A percentile compares a stretch with the other conserved stretches of the same genome.
Conservation (phyloP, 2,329 filamentous ascomycete genomes). For the Monosporascus sp. region DNA sequence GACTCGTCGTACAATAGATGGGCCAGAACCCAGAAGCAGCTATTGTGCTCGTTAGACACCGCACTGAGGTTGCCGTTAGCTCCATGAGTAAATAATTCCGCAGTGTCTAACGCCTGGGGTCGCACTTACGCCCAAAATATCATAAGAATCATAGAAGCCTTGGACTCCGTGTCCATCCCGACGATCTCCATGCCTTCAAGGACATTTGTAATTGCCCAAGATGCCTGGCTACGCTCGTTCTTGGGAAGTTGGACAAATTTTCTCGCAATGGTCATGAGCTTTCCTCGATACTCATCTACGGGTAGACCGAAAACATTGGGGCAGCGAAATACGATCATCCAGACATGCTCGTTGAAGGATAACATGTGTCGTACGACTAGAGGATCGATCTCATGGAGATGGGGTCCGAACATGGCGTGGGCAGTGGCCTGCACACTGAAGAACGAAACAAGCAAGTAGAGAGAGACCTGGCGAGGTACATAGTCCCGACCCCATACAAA, state of each 20-base stretch:
- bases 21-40: slow-evolving; percentile 4
- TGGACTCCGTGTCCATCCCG: slow-evolving; percentile 1
- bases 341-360: slow-evolving; percentile 3
- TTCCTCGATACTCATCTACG: neutral
- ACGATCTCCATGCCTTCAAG: slow-evolving; percentile 1
- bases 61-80: neutral
- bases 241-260: neutral
- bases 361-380: slow-evolving; percentile 1
- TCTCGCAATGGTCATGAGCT: neutral
- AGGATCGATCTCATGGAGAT: neutral
- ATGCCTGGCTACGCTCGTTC: neutral
- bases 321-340: slow-evolving; percentile 5
- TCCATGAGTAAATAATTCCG: neutral
- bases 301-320: slow-evolving; percentile 2
- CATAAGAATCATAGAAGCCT: slow-evolving; percentile 3
- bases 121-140: slow-evolving; percentile 7
- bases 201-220: slow-evolving; percentile 3
- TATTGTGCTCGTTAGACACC: slow-evolving; percentile 4
- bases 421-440: neutral
- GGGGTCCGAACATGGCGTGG: neutral
- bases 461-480: neutral
- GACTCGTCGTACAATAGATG: slow-evolving; percentile 1
- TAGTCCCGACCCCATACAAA: too few relatives aligned
- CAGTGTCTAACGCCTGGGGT: neutral
- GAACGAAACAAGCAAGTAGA: neutral